Evolutionary conservation across 1,284 basidiomycete genomes (phyloP), one percentile per base, ranked within the genome.

Genomic region (Leucoagaricus sp.): DNA sequence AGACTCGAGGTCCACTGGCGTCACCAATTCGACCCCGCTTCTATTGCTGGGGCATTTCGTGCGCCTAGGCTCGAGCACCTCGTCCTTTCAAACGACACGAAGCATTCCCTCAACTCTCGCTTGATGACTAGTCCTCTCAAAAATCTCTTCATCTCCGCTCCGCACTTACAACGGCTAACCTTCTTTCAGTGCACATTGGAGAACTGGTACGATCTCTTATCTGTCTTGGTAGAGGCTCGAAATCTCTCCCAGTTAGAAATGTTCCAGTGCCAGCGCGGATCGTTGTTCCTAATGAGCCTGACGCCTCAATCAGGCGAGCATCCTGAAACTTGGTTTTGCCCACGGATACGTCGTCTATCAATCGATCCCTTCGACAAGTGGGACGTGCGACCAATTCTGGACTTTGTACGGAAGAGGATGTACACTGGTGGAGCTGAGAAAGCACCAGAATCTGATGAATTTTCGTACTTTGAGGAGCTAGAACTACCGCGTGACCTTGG

Each of bases 1-100:
- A 51, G 29, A 1, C 53, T 66, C 36, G 33, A 54, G 5, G 36
- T 64, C 1, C 58, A 58, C 26, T 66, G 61, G 63, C 58, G 52
- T 36, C 57, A 51, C 41, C 40, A 60, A 5, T 61, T 59, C 23
- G 58, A 59, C 26, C 59, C 61, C 1, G 48, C 53, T 15, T 40
- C 55, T n/a, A 44, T 66, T 12, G 60, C 64, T 38, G 40, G 51
- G 12, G 53, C 56, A 12, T 44, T 66, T 28, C 60, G 57, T 15
- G 57, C 61, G n/a, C 64, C 63, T 17, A 57, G 55, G 10, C 58
- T 64, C 25, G 29, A 49, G 10, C 34, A 57, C 21, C 58, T 59
- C 7, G 15, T 21, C 34, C 28, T 57, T 8, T 29, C 44, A 12
- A 29, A 50, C 25, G 46, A 38, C 45, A 40, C 2, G 2, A 40